Evolutionary conservation across 78 protist species (phyloP).

Genomic region (Chrysochromulina tobinii): DNA sequence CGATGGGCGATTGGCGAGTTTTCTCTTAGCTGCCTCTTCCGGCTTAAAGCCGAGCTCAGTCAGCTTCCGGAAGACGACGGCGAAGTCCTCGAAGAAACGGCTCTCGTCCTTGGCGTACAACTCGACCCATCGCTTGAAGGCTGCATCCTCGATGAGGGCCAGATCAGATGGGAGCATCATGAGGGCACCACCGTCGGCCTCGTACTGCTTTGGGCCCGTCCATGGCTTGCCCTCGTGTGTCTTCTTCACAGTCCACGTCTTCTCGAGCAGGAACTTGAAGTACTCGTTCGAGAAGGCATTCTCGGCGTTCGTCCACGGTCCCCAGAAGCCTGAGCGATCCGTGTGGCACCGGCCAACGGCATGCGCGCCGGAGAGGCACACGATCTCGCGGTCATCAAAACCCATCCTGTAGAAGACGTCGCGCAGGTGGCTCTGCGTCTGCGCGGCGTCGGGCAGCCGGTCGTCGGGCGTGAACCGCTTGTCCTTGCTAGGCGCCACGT

Average conservation of each 20-base stretch:
- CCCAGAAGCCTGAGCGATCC: conserved; percentile 53
- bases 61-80: not conserved
- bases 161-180: conserved; percentile 31
- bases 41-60: not conserved
- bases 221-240: not conserved
- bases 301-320: conserved; percentile 35
- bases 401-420: conserved; percentile 65
- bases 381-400: conserved; percentile 66
- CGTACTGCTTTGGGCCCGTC: conserved; percentile 1
- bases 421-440: conserved; percentile 37
- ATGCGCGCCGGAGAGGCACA: conserved; percentile 67
- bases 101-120: not conserved
- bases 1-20: not conserved
- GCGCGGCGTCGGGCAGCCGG: conserved; percentile 53
- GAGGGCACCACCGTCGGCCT: not conserved
- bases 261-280: not conserved
- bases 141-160: not conserved
- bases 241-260: not conserved
- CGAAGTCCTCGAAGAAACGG: not conserved
- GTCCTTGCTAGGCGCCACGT: conserved; percentile 20
- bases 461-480: conserved; percentile 57
- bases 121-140: not conserved
- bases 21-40: not conserved
- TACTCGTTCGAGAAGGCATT: conserved; percentile 53
- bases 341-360: conserved; percentile 71